Percentiles rank a stretch among this genome's conserved stretches.
Evolutionary conservation across 495 filamentous ascomycete genomes (phyloP).

Genomic region (Penicillium psychrofluorescens): DNA sequence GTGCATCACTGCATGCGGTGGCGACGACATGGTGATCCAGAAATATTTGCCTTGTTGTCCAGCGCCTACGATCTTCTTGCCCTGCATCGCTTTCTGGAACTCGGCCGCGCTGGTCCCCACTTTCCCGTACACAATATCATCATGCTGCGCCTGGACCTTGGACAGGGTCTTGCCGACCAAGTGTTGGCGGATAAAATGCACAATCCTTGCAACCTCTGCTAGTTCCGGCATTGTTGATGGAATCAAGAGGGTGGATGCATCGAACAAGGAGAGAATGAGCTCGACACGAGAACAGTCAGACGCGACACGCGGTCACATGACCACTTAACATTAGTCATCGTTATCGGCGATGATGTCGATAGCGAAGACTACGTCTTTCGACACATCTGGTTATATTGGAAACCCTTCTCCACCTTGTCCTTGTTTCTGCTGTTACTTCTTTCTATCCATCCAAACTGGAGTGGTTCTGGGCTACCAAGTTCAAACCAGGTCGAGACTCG

Average conservation of each 20-base stretch:
- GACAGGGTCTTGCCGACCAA: constrained; percentile 75
- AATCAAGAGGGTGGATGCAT: neutral
- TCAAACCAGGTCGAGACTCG: constrained; percentile 7
- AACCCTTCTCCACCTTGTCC: neutral
- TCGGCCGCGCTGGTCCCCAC: constrained; percentile 67
- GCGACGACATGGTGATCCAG: constrained; percentile 66
- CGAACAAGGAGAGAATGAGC: neutral
- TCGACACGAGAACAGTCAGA: constrained; percentile 4
- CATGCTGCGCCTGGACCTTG: constrained; percentile 63
- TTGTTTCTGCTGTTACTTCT: neutral
- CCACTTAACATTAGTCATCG: neutral
- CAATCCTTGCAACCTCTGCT: constrained; percentile 78
- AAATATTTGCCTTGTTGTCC: constrained; percentile 94
- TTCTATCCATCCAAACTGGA: constrained; percentile 26
- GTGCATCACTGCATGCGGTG: constrained; percentile 88
- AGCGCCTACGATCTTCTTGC: constrained; percentile 67
- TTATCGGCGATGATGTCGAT: neutral
- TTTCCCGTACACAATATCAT: constrained; percentile 80
- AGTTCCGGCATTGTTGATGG: constrained; percentile 64
- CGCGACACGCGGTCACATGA: constrained; percentile 21
- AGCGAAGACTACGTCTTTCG: too few relatives aligned
- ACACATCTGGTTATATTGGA: neutral
- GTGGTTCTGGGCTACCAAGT: constrained; percentile 34
- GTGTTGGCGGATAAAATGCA: constrained; percentile 73
- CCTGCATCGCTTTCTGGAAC: constrained; percentile 64